These are phyloP conservation scores for Aegilops sharonensis DNA, from an alignment of 176 grass and related monocot species.

Conservation along the genomic window DNA sequence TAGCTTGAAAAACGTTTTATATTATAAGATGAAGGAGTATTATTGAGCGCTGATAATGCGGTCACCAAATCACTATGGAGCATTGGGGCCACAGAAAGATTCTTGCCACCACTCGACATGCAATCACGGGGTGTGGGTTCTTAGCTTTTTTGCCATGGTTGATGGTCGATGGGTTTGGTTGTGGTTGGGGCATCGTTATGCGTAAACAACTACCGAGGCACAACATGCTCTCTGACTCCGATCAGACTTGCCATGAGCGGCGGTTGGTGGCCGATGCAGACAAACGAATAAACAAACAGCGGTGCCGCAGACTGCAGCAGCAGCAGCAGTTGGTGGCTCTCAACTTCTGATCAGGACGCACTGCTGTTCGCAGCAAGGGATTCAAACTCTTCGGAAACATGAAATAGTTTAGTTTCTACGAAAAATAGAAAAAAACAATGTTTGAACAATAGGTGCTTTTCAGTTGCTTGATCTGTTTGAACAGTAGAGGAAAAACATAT, in stretches of 20 bases:
- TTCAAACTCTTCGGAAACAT: no score
- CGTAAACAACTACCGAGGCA: not conserved
- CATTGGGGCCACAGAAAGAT: not conserved
- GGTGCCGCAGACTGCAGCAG: no score
- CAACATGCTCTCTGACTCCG: conserved; percentile 28
- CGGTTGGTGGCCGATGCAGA: conserved; percentile 52
- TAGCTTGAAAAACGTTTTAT: no score
- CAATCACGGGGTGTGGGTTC: not conserved
- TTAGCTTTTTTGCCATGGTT: not conserved
- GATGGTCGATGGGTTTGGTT: not conserved
- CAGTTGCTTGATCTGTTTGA: no score
- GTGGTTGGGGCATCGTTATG: not conserved
- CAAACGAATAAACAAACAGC: not conserved
- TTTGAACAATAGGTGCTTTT: no score
- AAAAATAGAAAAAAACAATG: no score
- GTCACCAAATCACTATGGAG: not conserved
- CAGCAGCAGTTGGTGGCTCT: not conserved
- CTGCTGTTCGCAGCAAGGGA: no score
- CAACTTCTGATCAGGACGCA: no score
- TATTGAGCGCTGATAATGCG: not conserved
- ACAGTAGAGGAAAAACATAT: no score
- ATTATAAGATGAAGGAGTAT: not conserved
- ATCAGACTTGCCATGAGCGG: conserved; percentile 11
- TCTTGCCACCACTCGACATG: not conserved
- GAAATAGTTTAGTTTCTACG: no score